Percentiles rank a stretch among this genome's conserved stretches.
Conservation (phyloP, 1,284 basidiomycete genomes). For the Ustilago trichophora region DNA sequence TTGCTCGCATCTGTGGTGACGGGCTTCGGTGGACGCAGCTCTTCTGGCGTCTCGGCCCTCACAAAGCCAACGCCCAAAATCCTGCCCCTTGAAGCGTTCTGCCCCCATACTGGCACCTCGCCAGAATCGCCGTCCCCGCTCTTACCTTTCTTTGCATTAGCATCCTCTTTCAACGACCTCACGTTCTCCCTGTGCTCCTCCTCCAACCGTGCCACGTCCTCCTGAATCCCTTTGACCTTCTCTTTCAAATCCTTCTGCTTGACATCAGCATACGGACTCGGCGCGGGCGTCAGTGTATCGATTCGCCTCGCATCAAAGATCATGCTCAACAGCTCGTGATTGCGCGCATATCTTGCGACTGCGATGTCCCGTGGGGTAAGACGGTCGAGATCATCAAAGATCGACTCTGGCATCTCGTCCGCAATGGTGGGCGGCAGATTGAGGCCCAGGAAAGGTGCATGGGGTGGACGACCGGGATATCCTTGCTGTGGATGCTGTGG, state of each 20-base stretch:
- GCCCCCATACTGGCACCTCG: constrained; percentile 25
- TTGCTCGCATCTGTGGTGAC: not conserved
- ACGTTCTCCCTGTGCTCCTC: constrained; percentile 26
- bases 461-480: constrained; percentile 12
- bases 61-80: constrained; percentile 57
- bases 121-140: not conserved
- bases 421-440: constrained; percentile 43
- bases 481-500: constrained; percentile 13
- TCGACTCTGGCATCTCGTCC: constrained; percentile 42
- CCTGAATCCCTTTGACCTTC: constrained; percentile 25
- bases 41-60: constrained; percentile 45
- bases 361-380: constrained; percentile 58
- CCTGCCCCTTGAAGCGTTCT: constrained; percentile 40
- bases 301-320: constrained; percentile 61
- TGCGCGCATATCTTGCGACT: constrained; percentile 58
- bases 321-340: constrained; percentile 60
- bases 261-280: constrained; percentile 51
- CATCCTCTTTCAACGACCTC: constrained; percentile 12
- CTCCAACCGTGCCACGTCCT: constrained; percentile 19
- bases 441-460: constrained; percentile 32
- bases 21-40: constrained; percentile 27
- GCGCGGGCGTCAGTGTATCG: constrained; percentile 50
- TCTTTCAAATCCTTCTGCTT: constrained; percentile 34
- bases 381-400: constrained; percentile 61
- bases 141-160: not conserved